Evolutionary conservation across 2,329 filamentous ascomycete genomes (phyloP), one percentile per base, ranked within the genome.

Genomic region (Sporothrix globosa): DNA sequence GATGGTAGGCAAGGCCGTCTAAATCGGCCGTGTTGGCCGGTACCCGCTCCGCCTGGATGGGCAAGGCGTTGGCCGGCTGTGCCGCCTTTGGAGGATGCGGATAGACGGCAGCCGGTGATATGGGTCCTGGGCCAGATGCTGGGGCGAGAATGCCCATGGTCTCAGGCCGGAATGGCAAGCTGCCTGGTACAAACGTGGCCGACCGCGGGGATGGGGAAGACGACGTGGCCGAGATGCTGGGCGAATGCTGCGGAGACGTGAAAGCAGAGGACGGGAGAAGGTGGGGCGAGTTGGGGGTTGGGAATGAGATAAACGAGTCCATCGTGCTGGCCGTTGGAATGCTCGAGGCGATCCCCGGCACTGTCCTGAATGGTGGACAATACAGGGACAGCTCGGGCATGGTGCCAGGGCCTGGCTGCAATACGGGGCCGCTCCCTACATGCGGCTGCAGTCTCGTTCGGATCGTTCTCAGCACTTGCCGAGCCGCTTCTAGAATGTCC

Each of bases 261-360:
- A 39, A 54, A 3, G 67, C 50, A 4, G 71, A 67, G 14, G 67
- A 46, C 11, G 67, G 48, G 48, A 71, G 34, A 24, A 17, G n/a
- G 46, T 66, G 68, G 2, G 70, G 41, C 21, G 73, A 73, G 67
- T 65, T 67, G 34, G 73, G 71, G 2, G 72, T 71, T 2, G 68
- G 54, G 50, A 71, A 56, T 2, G 71, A 69, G 41, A 72, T 44
- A 19, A 69, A 72, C 30, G 73, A 73, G 4, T 68, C 56, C 41
- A 46, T 30, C 5, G 72, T 70, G 13, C 69, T 53, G 13, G 72
- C 68, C 2, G 73, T 73, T 9, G 70, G 24, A 41, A 71, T 56
- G n/a, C 53, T 58, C 3, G 65, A 27, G 11, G 56, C n/a, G 2
- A 60, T 39, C 5, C 65, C 70, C n/a, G 69, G 39, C 1, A 10